Percentiles rank a stretch among this genome's conserved stretches.
phyloP scores from a whole-genome alignment of 2,329 filamentous ascomycete species.

The Fusarium tricinctum region DNA sequence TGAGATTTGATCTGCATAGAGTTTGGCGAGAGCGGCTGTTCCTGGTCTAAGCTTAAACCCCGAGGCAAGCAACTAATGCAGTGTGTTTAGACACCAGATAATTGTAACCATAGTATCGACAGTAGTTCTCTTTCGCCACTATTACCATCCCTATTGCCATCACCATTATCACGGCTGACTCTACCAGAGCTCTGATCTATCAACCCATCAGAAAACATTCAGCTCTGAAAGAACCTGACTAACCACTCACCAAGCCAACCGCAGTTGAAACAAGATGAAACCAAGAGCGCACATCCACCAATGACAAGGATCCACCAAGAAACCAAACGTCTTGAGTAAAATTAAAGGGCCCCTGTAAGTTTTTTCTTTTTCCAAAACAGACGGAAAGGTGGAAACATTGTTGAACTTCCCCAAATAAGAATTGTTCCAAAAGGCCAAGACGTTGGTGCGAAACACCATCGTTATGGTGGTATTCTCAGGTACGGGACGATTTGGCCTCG shows the following conservation, averaged over 20 bases:
- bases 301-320: constrained; percentile 5
- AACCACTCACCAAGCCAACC: not conserved
- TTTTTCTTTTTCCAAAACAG: constrained; percentile 1
- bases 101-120: not conserved
- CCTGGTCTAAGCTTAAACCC: not conserved
- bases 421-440: not conserved
- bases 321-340: constrained; percentile 18
- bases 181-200: no score
- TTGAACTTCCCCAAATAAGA: not conserved
- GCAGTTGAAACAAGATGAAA: constrained; percentile 24
- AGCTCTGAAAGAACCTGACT: not conserved
- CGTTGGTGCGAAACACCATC: not conserved
- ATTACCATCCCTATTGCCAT: no score
- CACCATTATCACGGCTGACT: no score
- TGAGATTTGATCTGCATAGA: not conserved
- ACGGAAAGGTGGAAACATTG: constrained; percentile 9
- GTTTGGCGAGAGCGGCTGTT: no score
- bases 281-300: not conserved
- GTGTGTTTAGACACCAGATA: no score
- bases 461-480: not conserved
- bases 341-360: not conserved
- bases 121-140: no score
- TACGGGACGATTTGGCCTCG: not conserved
- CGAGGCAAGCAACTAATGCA: no score
- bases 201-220: no score